These are phyloP conservation scores for Penicillium lividum DNA, from an alignment of 495 filamentous ascomycete genomes.

Conservation along the genomic window DNA sequence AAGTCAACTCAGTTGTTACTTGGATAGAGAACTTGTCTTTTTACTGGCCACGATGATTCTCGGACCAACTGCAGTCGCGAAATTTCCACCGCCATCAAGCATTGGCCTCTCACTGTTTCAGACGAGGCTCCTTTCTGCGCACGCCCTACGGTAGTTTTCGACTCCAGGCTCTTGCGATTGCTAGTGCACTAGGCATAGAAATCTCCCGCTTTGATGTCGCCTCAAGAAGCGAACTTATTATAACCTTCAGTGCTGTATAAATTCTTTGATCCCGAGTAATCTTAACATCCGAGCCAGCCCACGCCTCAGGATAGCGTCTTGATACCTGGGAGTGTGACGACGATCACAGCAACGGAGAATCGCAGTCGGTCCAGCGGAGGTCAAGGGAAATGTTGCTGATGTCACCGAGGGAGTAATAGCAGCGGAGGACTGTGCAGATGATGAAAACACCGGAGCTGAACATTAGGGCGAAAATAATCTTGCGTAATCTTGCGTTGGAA, in stretches of 20 bases:
- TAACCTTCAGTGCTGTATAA: slow-evolving; percentile 14
- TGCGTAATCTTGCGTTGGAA: slow-evolving; percentile 27
- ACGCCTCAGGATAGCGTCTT: slow-evolving; percentile 28
- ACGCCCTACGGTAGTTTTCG: not conserved
- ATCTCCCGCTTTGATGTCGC: not conserved
- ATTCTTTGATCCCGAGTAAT: slow-evolving; percentile 13
- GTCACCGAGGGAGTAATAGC: slow-evolving; percentile 26
- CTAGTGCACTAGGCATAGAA: not conserved
- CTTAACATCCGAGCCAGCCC: slow-evolving; percentile 20
- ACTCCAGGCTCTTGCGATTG: not conserved
- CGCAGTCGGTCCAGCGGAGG: slow-evolving; percentile 27
- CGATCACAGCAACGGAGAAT: slow-evolving; percentile 28
- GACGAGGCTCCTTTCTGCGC: not conserved
- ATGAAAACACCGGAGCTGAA: slow-evolving; percentile 33
- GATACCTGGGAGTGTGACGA: slow-evolving; percentile 27
- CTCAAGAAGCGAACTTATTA: slow-evolving; percentile 14
- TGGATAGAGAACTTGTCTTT: slow-evolving; percentile 10
- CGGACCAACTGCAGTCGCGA: not conserved
- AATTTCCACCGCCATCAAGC: not conserved
- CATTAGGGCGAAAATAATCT: slow-evolving; percentile 24
- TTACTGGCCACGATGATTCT: not conserved
- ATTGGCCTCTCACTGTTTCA: slow-evolving; percentile 7
- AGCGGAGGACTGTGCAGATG: slow-evolving; percentile 28
- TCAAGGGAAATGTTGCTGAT: slow-evolving; percentile 22
- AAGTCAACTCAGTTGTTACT: slow-evolving; percentile 18